phyloP scores from a whole-genome alignment of 805 yeast genomes.

The Kregervanrija fluxuum region DNA sequence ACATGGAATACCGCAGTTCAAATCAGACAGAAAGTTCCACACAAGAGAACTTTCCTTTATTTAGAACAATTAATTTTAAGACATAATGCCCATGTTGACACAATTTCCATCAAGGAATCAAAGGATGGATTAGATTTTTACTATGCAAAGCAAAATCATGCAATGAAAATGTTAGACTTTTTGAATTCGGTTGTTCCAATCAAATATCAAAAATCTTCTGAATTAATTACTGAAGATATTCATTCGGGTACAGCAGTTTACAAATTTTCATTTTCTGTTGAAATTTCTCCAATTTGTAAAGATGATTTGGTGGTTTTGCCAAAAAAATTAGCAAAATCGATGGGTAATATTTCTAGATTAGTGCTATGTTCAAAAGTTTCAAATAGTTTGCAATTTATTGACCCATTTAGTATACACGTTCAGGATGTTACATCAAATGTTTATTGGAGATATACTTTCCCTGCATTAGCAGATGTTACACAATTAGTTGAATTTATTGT shows the following conservation, averaged over 20 bases:
- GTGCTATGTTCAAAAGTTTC: constrained; percentile 81
- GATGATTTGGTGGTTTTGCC: constrained; percentile 94
- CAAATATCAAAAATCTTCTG: constrained; percentile 77
- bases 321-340: constrained; percentile 69
- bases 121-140: constrained; percentile 94
- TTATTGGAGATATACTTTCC: constrained; percentile 81
- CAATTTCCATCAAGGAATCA: constrained; percentile 86
- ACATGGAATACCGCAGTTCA: constrained; percentile 99
- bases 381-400: constrained; percentile 79
- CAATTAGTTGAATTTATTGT: constrained; percentile 83
- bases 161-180: constrained; percentile 90
- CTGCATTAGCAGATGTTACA: constrained; percentile 64
- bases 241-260: constrained; percentile 84
- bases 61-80: constrained; percentile 91
- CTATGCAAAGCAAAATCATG: constrained; percentile 83
- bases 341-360: constrained; percentile 77
- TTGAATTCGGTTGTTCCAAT: constrained; percentile 79
- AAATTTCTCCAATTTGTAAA: constrained; percentile 92
- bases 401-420: constrained; percentile 71
- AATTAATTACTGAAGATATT: constrained; percentile 84
- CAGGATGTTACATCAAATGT: constrained; percentile 66
- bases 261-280: constrained; percentile 89
- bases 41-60: constrained; percentile 92
- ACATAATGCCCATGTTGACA: constrained; percentile 89
- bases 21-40: constrained; percentile 94